Base-by-base conservation (phyloP, 2,329 filamentous ascomycete species). In the Clonostachys sp. region DNA sequence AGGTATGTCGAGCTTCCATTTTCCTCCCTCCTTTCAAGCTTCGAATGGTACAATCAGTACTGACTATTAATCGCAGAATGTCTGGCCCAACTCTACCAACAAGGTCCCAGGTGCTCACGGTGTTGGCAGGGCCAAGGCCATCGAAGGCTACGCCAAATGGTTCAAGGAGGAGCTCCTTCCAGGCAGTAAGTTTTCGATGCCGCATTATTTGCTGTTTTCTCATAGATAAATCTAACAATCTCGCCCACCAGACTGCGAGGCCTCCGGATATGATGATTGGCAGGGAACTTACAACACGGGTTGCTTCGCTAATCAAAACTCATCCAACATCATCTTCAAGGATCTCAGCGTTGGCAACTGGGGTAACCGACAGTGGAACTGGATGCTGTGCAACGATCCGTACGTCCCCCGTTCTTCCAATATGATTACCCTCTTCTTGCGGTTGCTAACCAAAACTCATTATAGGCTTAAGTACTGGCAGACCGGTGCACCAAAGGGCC, bases 341-440 rank as follows among this genome's bases (percentile, higher is more conserved):
- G 77, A 84, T 57, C 61, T 57, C 16, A 65, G 62, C 2, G 63
- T 76, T 6, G 53, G 52, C 44, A 83, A 83, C 57, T 46, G 55
- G 0, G 54, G 65, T 16, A 68, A 77, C 52, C 63, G 78, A 0
- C 77, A 81, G 51, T 85, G 79, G 80, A 59, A 68, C 8, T 85
- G 81, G 80, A 72, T 83, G 61, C 67, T 73, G 2, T 84, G 82
- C 68, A 84, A 84, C 57, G 78, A 84, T 58, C 80, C 81, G 55
- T 58, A 52, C 42, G n/a, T 74, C 80, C 48, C 17, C 20, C 30
- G 35, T 34, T 7, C 45, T 12, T 24, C 35, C 34, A 14, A 12
- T 38, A 42, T n/a, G 7, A 14, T 8, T 74, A 66, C 47, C 80
- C 73, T 18, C 10, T 40, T 14, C 45, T 24, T 18, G 30, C 7